Base-by-base conservation (phyloP, 306 rosid species). In the Lathyrus oleraceus region DNA sequence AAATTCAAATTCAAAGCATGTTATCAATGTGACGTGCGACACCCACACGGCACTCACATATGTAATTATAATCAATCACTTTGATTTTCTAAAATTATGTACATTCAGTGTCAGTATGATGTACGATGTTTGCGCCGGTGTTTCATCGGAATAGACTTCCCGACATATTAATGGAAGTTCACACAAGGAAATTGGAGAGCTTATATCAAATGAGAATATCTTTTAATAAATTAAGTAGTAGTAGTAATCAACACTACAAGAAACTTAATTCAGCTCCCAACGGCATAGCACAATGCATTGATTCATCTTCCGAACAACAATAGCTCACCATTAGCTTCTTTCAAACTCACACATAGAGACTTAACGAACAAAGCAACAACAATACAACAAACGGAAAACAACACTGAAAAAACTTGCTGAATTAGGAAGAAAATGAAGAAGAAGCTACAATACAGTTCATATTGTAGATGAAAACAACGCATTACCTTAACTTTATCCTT, bases 401-500 rank as follows among this genome's bases (percentile, higher is more conserved):
- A 10, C 28, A 19, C 67, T 19, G 39, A 61, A 68, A 68, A 68
- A 52, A 72, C 70, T 38, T 12, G 3, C 39, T 30, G 4, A 17
- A 56, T 53, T 68, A 7, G 27, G 39, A 71, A 68, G 25, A 40
- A 36, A 20, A 60, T 12, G 65, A 76, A n/a, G 70, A 66, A 53
- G 53, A 38, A 57, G 61, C 47, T 6, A 58, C 13, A 59, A 65
- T 65, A 58, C n/a, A n/a, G n/a, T n/a, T n/a, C n/a, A n/a, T n/a
- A n/a, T n/a, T n/a, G n/a, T n/a, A n/a, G n/a, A n/a, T n/a, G n/a
- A n/a, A n/a, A n/a, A 61, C 62, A 53, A 67, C 13, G 20, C 73
- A 65, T 57, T 81, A 94, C 97, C 96, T 88, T 86, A 16, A 94
- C 92, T 75, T 86, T 80, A 42, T 89, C 97, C 82, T 73, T 84